Evolutionary conservation across 768 basidiomycete genomes (phyloP).

Genomic region (Chlorophyllum brunneum): DNA sequence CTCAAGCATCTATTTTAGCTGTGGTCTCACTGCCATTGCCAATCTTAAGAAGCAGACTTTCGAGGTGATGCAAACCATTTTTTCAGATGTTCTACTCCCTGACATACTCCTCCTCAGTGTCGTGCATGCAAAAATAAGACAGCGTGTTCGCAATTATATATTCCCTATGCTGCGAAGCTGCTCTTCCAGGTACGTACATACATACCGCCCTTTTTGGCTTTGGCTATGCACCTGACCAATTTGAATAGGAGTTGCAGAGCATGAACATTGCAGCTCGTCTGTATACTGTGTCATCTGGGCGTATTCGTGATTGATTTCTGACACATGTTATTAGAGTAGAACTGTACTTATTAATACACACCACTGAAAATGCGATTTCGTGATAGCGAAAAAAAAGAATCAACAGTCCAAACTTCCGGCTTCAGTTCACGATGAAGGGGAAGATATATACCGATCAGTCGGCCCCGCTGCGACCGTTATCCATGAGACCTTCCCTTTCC

Average conservation of each 20-base stretch:
- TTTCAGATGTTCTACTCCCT: not conserved
- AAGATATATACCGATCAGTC: conserved; percentile 10
- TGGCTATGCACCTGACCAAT: not conserved
- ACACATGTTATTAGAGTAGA: conserved; percentile 24
- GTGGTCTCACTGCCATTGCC: conserved; percentile 95
- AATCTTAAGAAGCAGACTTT: conserved; percentile 99
- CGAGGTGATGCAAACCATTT: conserved; percentile 44
- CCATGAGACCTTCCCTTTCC: conserved; percentile 69
- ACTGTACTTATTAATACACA: conserved; percentile 32
- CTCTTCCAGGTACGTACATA: conserved; percentile 86
- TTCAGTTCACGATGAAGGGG: not conserved
- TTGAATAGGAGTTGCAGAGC: conserved; percentile 77
- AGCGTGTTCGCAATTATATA: conserved; percentile 84
- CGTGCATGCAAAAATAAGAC: conserved; percentile 98
- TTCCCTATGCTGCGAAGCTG: conserved; percentile 96
- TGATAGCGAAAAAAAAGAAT: not conserved
- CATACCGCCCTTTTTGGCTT: not conserved
- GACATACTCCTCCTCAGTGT: conserved; percentile 43
- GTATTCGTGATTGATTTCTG: conserved; percentile 61
- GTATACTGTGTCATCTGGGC: conserved; percentile 84
- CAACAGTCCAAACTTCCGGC: not conserved
- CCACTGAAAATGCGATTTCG: conserved; percentile 10
- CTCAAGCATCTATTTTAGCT: conserved; percentile 41
- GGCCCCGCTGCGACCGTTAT: conserved; percentile 16
- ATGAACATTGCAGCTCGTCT: conserved; percentile 92